A percentile compares a stretch with the other conserved stretches of the same genome.
Conservation (phyloP, 495 filamentous ascomycete species). For the Penicillium bialowiezense region DNA sequence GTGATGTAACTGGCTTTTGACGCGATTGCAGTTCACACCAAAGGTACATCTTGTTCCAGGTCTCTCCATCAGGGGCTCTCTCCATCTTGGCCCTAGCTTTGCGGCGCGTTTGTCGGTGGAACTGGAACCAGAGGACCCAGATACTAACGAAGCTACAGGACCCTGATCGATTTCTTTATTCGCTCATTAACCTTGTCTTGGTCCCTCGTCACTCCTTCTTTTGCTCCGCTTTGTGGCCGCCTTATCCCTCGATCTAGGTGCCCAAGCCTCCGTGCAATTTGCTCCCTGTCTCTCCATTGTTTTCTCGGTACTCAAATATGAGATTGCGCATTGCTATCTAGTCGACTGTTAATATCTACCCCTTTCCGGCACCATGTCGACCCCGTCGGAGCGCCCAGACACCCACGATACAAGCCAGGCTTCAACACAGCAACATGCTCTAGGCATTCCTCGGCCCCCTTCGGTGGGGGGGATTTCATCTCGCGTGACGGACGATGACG, state of each 20-base stretch:
- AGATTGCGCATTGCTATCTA: conserved; percentile 16
- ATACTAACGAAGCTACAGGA: conserved; percentile 9
- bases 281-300: neutral
- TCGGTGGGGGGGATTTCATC: conserved; percentile 69
- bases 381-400: conserved; percentile 24
- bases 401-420: conserved; percentile 25
- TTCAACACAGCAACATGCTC: conserved; percentile 27
- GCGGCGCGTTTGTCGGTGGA: conserved; percentile 13
- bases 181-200: conserved; percentile 7
- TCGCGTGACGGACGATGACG: conserved; percentile 73
- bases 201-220: conserved; percentile 18
- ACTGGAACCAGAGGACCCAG: neutral
- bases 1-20: conserved; percentile 19
- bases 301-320: conserved; percentile 16
- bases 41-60: conserved; percentile 9
- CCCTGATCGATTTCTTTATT: conserved; percentile 1
- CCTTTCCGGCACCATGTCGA: conserved; percentile 21
- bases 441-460: conserved; percentile 45
- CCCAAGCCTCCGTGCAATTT: neutral
- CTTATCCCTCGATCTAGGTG: neutral
- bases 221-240: conserved; percentile 3
- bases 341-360: conserved; percentile 2
- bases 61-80: conserved; percentile 22
- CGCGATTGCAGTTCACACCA: conserved; percentile 1
- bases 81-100: conserved; percentile 12